These are phyloP conservation scores for Cinnamomum micranthum DNA, from an alignment of 164 flowering plant species.

Conservation along the genomic window DNA sequence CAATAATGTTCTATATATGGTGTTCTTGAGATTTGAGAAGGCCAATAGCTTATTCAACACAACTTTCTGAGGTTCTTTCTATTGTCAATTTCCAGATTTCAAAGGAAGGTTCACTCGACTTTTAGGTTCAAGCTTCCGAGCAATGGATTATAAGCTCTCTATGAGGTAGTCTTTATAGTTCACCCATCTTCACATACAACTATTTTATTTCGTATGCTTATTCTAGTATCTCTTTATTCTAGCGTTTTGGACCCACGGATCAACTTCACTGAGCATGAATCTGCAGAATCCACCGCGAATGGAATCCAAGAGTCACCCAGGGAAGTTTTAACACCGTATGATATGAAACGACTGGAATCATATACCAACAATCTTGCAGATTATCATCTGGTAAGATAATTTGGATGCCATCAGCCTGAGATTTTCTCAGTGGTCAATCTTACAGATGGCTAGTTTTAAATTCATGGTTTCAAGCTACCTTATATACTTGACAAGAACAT, in stretches of 20 bases:
- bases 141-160: constrained; percentile 79
- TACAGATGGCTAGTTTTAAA: background rate
- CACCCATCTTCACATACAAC: background rate
- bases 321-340: constrained; percentile 48
- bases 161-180: constrained; percentile 59
- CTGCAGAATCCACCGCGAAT: constrained; percentile 25
- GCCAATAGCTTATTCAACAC: constrained; percentile 5
- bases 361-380: constrained; percentile 65
- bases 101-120: constrained; percentile 50
- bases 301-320: constrained; percentile 31
- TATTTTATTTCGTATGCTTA: constrained; percentile 13
- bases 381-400: constrained; percentile 49
- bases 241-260: constrained; percentile 83
- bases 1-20: background rate
- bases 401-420: background rate
- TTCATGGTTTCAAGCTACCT: background rate
- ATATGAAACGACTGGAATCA: constrained; percentile 66
- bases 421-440: background rate
- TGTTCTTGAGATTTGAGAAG: background rate
- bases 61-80: background rate
- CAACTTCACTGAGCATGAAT: constrained; percentile 45
- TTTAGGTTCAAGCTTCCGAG: constrained; percentile 40
- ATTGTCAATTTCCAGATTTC: constrained; percentile 49
- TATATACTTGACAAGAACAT: background rate
- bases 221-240: constrained; percentile 17